Percentiles rank a stretch among this genome's conserved stretches.
These are phyloP conservation scores for Cyberlindnera sargentensis DNA, from an alignment of 805 yeast genomes.

Conservation along the genomic window DNA sequence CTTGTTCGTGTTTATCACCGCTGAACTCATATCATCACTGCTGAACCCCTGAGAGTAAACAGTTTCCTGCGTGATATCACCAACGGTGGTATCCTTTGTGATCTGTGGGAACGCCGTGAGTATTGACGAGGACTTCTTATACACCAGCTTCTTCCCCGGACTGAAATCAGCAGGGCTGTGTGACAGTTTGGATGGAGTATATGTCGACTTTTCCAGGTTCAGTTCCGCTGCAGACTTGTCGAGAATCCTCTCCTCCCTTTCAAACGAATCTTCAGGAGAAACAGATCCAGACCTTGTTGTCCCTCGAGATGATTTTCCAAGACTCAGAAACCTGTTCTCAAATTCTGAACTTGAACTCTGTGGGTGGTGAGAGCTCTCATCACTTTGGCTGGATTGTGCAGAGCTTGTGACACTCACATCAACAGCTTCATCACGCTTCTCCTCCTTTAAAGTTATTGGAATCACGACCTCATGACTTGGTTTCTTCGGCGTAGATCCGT, in stretches of 20 bases:
- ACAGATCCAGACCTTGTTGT: neutral
- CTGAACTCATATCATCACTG: neutral
- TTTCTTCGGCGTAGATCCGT: neutral
- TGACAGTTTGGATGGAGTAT: constrained; percentile 4
- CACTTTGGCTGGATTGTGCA: neutral
- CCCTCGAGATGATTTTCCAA: neutral
- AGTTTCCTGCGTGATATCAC: constrained; percentile 18
- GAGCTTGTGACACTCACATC: neutral
- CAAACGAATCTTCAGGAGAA: constrained; percentile 19
- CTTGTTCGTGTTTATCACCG: neutral
- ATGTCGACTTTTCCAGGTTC: constrained; percentile 3
- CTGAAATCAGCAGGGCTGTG: constrained; percentile 4
- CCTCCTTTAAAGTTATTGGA: neutral
- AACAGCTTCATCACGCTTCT: neutral
- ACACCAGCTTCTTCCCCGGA: constrained; percentile 14
- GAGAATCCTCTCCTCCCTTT: constrained; percentile 13
- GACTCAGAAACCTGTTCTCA: neutral
- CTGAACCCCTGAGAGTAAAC: constrained; percentile 17
- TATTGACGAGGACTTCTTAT: constrained; percentile 13
- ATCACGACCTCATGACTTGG: neutral
- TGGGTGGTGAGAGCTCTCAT: neutral
- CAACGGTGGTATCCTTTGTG: constrained; percentile 12
- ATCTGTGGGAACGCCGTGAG: constrained; percentile 5
- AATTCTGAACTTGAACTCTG: neutral
- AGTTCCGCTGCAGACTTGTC: constrained; percentile 9